Percentiles rank a stretch among this genome's conserved stretches.
Conservation (phyloP, 2,329 filamentous ascomycete genomes). For the Colletotrichum tropicale region DNA sequence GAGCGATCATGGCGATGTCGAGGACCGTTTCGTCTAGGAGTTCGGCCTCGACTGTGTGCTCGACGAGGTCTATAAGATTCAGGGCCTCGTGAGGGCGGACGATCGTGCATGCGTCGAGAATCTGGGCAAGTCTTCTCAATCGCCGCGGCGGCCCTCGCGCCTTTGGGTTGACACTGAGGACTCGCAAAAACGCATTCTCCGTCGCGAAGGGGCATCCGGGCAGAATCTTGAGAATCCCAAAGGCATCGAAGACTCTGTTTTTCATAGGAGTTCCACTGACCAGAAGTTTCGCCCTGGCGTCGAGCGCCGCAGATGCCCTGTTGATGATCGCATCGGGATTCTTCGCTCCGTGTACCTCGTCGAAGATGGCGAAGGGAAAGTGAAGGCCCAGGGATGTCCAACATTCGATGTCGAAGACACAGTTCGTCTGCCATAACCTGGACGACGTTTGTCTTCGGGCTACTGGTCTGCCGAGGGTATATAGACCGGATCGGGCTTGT, state of each 20-base stretch:
- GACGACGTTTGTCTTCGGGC: neutral
- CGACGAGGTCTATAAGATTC: neutral
- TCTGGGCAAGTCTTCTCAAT: neutral
- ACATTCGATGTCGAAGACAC: neutral
- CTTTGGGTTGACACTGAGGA: neutral
- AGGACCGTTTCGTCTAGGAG: neutral
- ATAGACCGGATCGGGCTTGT: too few relatives aligned
- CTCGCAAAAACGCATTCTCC: neutral
- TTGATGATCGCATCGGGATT: neutral
- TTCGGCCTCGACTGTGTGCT: neutral
- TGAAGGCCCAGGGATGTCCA: neutral
- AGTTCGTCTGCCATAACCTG: neutral
- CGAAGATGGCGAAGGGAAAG: neutral
- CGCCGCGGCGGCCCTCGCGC: neutral
- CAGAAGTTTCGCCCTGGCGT: neutral
- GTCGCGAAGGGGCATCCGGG: too few relatives aligned
- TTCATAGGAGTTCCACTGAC: neutral
- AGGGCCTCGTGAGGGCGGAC: neutral
- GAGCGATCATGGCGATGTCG: neutral
- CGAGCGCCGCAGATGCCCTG: neutral
- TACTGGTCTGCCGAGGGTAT: neutral
- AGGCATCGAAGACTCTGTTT: too few relatives aligned
- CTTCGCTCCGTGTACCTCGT: neutral
- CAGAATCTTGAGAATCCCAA: too few relatives aligned
- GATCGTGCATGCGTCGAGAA: neutral